These are phyloP conservation scores for Lepidium africanum DNA, from an alignment of 345 rosid species.

Conservation along the genomic window DNA sequence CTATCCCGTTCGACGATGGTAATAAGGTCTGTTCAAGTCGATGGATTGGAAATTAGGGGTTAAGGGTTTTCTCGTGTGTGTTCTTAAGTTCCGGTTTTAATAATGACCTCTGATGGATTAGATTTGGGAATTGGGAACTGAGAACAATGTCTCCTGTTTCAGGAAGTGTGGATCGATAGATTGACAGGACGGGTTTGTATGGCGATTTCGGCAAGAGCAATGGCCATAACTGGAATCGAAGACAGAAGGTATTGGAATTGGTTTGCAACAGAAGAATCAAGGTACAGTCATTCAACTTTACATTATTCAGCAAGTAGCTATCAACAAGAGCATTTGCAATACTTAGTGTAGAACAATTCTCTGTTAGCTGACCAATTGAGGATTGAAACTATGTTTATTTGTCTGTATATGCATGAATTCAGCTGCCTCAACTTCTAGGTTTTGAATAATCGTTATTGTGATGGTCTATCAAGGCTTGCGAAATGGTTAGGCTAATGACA, in stretches of 20 bases:
- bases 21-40: constrained; percentile 40
- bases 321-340: not conserved
- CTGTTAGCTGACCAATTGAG: not conserved
- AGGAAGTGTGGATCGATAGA: constrained; percentile 90
- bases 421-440: not conserved
- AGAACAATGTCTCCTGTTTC: not conserved
- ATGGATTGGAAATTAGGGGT: not conserved
- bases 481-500: not conserved
- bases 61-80: not conserved
- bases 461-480: not conserved
- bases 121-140: not conserved
- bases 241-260: constrained; percentile 95
- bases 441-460: not conserved
- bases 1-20: constrained; percentile 59
- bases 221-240: constrained; percentile 81
- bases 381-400: not conserved
- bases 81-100: not conserved
- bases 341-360: not conserved
- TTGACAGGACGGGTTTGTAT: constrained; percentile 74
- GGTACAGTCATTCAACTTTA: constrained; percentile 29
- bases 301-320: not conserved
- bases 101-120: not conserved
- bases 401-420: not conserved
- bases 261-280: constrained; percentile 85
- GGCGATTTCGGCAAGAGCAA: constrained; percentile 74